Evolutionary conservation across 306 rosid genomes (phyloP), one percentile per base, ranked within the genome.

Genomic region (Abrus precatorius): DNA sequence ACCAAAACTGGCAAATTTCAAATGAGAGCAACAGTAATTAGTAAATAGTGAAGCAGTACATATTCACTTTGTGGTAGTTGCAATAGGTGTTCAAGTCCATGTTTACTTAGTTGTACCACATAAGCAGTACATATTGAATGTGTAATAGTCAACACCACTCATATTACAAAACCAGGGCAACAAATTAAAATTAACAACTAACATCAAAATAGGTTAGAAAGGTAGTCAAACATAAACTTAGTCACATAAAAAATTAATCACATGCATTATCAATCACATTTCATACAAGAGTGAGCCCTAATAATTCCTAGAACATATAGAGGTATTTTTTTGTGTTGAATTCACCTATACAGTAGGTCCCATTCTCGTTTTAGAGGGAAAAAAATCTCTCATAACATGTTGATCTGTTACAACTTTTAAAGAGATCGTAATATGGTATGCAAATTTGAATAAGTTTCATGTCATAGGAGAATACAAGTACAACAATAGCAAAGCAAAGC

Each of bases 321-420:
- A 0, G 13, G 20, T 20, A 20, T 7, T 2, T 66, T 12, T 40
- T n/a, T 66, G 7, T 64, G 47, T 65, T 7, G 62, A 50, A 50
- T 41, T 12, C 30, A 32, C 59, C 60, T 32, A 9, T 29, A 28
- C 41, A 60, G 63, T 47, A 40, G 28, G 53, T 34, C 55, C 14
- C 56, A 32, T 28, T 30, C 60, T 44, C 52, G 40, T 75, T 81
- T 74, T 56, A 38, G 45, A 81, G 49, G 56, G 45, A 1, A 7
- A 12, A 2, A 14, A 7, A 7, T 8, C 12, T 80, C 30, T 72
- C 54, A 27, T 32, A 43, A 27, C 27, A 9, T 64, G n/a, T 14
- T 69, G 55, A 57, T 29, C 27, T 9, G 20, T 75, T 75, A 62
- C 36, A 48, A 29, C 63, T 62, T 70, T 59, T 82, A 8, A 61